These are phyloP conservation scores for Populus euphratica DNA, from an alignment of 345 rosid genomes.

Conservation along the genomic window DNA sequence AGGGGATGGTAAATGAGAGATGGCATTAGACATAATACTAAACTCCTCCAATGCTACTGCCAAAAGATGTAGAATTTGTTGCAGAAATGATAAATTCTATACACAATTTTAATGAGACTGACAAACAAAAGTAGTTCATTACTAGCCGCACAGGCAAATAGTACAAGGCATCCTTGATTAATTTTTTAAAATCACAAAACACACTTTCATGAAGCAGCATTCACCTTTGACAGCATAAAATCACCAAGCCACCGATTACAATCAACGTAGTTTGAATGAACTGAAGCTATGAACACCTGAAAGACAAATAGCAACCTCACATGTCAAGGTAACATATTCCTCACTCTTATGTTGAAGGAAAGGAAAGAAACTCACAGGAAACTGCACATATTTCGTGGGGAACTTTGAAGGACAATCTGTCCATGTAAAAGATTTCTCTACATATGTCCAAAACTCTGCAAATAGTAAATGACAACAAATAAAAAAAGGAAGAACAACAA, in stretches of 20 bases:
- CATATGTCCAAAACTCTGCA: slow-evolving; percentile 93
- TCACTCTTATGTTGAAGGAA: background rate
- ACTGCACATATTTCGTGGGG: slow-evolving; percentile 90
- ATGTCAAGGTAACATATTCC: slow-evolving; percentile 1
- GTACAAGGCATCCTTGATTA: background rate
- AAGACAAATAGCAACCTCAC: slow-evolving; percentile 14
- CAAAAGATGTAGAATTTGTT: background rate
- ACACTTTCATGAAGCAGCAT: background rate
- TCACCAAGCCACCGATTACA: slow-evolving; percentile 97
- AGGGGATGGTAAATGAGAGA: no score
- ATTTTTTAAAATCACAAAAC: background rate
- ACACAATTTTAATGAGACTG: background rate
- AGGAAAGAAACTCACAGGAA: slow-evolving; percentile 60
- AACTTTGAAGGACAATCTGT: slow-evolving; percentile 84
- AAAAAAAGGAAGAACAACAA: background rate
- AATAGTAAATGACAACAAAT: slow-evolving; percentile 7
- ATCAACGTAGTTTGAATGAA: slow-evolving; percentile 91
- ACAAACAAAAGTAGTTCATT: background rate
- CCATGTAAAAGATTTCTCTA: slow-evolving; percentile 96
- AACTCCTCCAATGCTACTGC: background rate
- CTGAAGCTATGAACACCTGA: slow-evolving; percentile 89
- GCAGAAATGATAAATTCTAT: background rate
- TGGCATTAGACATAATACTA: background rate
- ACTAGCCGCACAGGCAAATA: background rate
- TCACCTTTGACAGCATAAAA: slow-evolving; percentile 85